These are phyloP conservation scores for Casuarina equisetifolia DNA, from an alignment of 306 rosid genomes.

Conservation along the genomic window DNA sequence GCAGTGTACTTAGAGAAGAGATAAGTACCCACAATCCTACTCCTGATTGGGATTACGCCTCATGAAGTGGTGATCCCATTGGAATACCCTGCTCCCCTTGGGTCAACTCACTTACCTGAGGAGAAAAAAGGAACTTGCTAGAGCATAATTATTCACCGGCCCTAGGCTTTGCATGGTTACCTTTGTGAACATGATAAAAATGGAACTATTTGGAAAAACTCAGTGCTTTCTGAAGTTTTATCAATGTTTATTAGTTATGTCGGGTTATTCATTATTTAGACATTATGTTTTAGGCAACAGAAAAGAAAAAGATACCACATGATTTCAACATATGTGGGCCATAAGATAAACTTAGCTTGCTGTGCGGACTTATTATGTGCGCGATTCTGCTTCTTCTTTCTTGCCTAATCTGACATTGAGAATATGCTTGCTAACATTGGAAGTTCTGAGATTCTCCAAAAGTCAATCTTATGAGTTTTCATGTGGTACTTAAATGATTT, in stretches of 20 bases:
- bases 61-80: background rate
- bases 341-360: background rate
- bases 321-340: background rate
- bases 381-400: background rate
- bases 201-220: background rate
- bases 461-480: background rate
- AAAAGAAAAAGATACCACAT: no score
- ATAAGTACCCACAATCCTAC: no score
- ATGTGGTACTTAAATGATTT: background rate
- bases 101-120: background rate
- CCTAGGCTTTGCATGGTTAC: background rate
- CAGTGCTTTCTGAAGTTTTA: background rate
- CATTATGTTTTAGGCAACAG: no score
- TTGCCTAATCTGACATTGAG: background rate
- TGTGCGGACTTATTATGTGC: background rate
- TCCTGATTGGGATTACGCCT: background rate
- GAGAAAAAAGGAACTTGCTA: no score
- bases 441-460: background rate
- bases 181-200: background rate
- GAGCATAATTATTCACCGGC: background rate
- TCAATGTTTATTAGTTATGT: no score
- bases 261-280: no score
- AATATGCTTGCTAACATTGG: background rate
- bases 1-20: background rate
- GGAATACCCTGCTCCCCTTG: background rate